These are phyloP conservation scores for Solanum tarijense DNA, from an alignment of 257 asterid genomes.

Conservation along the genomic window DNA sequence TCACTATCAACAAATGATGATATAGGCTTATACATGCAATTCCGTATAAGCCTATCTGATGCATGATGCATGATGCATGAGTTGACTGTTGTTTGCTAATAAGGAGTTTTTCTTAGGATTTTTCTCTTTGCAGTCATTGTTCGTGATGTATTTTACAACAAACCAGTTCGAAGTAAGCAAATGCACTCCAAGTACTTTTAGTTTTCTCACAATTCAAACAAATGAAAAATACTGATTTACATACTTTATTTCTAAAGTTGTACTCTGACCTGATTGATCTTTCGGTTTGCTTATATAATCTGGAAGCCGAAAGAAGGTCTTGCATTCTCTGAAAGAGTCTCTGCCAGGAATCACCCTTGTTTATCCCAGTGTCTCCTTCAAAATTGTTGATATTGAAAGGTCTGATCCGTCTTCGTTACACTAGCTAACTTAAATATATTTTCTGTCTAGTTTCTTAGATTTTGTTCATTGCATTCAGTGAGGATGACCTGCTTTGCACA, in stretches of 20 bases:
- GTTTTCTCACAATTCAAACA: neutral
- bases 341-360: slow-evolving; percentile 71
- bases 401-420: slow-evolving; percentile 42
- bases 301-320: slow-evolving; percentile 61
- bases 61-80: neutral
- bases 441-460: slow-evolving; percentile 1
- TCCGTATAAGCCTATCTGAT: neutral
- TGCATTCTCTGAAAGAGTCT: slow-evolving; percentile 60
- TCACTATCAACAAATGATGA: neutral
- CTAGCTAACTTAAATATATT: slow-evolving; percentile 9
- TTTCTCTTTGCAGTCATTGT: neutral
- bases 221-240: neutral
- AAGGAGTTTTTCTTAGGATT: slow-evolving; percentile 12
- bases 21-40: slow-evolving; percentile 37
- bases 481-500: slow-evolving; percentile 48
- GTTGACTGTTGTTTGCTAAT: neutral
- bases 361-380: slow-evolving; percentile 53
- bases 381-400: slow-evolving; percentile 70
- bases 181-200: neutral
- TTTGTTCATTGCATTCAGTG: slow-evolving; percentile 39
- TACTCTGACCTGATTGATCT: slow-evolving; percentile 13
- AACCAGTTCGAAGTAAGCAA: neutral
- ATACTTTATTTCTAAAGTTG: neutral
- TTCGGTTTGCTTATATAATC: slow-evolving; percentile 17
- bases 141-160: neutral